Evolutionary conservation across 371 early-diverging fungal genomes (phyloP).

Genomic region (Mortierella sp.): DNA sequence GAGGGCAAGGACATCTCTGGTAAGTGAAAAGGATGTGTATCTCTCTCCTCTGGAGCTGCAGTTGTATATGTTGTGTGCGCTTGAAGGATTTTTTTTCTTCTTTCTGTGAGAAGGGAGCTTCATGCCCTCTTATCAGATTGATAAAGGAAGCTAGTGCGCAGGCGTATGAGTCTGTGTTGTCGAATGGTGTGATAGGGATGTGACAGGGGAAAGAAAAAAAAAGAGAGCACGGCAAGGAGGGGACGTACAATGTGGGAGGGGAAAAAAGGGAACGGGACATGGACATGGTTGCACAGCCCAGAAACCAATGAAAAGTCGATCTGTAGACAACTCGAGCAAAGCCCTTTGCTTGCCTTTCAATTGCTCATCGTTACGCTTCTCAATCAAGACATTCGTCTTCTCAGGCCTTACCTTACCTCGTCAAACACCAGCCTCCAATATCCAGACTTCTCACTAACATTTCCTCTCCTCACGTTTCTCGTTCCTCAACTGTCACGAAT

Average conservation of each 20-base stretch:
- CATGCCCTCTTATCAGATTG: too few relatives aligned
- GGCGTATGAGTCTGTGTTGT: too few relatives aligned
- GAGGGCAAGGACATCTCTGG: slow-evolving; percentile 56
- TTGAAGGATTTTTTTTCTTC: too few relatives aligned
- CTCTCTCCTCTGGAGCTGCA: too few relatives aligned
- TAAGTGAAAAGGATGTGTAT: too few relatives aligned
- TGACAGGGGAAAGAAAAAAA: neutral
- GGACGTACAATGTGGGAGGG: neutral
- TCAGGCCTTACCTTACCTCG: slow-evolving; percentile 15
- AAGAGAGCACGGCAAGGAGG: neutral
- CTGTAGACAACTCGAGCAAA: neutral
- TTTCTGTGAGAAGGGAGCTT: neutral
- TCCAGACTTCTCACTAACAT: neutral
- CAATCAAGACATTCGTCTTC: slow-evolving; percentile 14
- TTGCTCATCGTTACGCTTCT: too few relatives aligned
- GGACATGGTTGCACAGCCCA: slow-evolving; percentile 12
- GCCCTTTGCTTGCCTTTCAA: neutral
- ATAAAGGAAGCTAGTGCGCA: too few relatives aligned
- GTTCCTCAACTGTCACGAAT: neutral
- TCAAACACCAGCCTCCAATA: too few relatives aligned
- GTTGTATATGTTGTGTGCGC: too few relatives aligned
- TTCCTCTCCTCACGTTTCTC: neutral
- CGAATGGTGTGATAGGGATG: slow-evolving; percentile 2
- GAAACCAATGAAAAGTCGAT: neutral
- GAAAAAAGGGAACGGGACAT: neutral